phyloP scores from a whole-genome alignment of 208 protist genomes.

The Crithidia expoeki region DNA sequence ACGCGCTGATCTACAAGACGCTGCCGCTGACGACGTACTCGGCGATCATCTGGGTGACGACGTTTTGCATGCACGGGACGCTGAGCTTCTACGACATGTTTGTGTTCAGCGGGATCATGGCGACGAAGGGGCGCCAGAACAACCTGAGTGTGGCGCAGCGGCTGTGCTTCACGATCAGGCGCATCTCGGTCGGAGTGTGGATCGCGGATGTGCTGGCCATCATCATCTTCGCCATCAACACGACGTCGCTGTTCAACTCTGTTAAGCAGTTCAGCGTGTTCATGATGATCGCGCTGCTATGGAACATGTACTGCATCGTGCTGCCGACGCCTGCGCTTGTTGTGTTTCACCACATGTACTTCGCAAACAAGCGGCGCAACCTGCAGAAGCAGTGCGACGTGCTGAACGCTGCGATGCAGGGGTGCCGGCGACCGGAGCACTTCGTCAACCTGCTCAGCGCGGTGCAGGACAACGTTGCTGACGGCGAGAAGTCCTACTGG shows the following conservation, averaged over 20 bases:
- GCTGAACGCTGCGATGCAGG: constrained; percentile 28
- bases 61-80: constrained; percentile 61
- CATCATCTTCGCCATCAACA: constrained; percentile 61
- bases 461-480: constrained; percentile 39
- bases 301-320: constrained; percentile 62
- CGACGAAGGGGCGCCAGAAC: constrained; percentile 62
- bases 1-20: constrained; percentile 40
- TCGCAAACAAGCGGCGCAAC: constrained; percentile 49
- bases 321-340: constrained; percentile 55
- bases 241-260: constrained; percentile 48
- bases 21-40: constrained; percentile 52
- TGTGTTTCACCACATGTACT: constrained; percentile 62
- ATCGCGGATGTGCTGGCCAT: constrained; percentile 56
- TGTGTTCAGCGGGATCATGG: constrained; percentile 59
- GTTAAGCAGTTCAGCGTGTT: constrained; percentile 60
- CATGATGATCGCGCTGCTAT: constrained; percentile 61
- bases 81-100: constrained; percentile 76
- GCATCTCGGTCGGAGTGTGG: constrained; percentile 43
- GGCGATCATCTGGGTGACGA: constrained; percentile 54
- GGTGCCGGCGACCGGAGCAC: constrained; percentile 31
- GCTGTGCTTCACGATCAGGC: constrained; percentile 58
- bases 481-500: constrained; percentile 28
- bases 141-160: constrained; percentile 67
- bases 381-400: constrained; percentile 57
- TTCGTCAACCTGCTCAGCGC: constrained; percentile 33